Base-by-base conservation (phyloP, 2,329 filamentous ascomycete species). In the Cordyceps fumosorosea region DNA sequence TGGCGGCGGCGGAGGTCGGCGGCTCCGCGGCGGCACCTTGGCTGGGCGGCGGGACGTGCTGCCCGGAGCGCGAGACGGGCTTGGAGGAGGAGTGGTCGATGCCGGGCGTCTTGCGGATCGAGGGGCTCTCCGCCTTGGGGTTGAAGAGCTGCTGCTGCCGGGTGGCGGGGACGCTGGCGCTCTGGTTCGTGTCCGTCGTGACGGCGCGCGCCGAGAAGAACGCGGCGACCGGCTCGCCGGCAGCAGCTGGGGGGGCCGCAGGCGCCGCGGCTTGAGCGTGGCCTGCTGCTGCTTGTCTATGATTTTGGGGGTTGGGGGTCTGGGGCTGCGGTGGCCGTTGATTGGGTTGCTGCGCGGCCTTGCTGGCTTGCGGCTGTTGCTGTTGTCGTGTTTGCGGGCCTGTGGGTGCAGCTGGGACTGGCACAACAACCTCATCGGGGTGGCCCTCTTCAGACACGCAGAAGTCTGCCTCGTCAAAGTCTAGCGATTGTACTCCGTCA, bases 71-170 rank as follows among this genome's bases (percentile, higher is more conserved):
- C 4, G 81, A 82, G 2, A 96, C 77, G 0, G 92, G 91, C 58
- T 88, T 87, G 5, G 89, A 93, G 57, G 85, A 88, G 24, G 78
- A 86, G 70, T 96, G 91, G 69, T 97, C 91, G 45, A 97, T 83
- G 2, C 93, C 93, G 0, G 89, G 89, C 0, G 93, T 97, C 71
- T 93, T 93, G 64, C 91, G 85, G 70, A 96, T 92, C 0, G 92
- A 95, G 0, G 93, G 92, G 64, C 88, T 91, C 69, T 93, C 89
- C 6, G 86, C 81, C 63, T 86, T 86, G 3, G 89, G 89, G 67
- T 93, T 89, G 73, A 93, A 93, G 26, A 81, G 77, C 14, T 84
- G 80, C 26, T 57, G 50, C 6, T 77, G 29, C 8, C 29, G 77
- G 8, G 76, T 75, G 44, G 77, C 74, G 3, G 78, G 78, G 4